phyloP scores from a whole-genome alignment of 2,329 filamentous ascomycete species.

The Fusarium sp. region DNA sequence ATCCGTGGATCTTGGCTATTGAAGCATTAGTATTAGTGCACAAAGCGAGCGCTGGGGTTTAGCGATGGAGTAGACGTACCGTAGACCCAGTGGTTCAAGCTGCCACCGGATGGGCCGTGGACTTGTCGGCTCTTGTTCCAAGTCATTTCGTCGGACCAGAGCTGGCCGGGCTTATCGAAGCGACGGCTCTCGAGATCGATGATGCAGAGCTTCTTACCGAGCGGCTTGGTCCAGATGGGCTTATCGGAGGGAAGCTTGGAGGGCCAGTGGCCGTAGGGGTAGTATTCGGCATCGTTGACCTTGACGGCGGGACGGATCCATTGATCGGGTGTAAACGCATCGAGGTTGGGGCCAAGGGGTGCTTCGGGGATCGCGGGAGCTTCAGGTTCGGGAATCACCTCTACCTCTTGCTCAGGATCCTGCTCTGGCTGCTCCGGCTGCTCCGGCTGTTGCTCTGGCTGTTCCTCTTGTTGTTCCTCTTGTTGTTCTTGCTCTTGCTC shows the following conservation, averaged over 20 bases:
- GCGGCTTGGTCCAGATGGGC: constrained; percentile 46
- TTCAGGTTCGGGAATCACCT: not conserved
- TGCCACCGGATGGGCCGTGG: constrained; percentile 54
- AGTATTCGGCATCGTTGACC: constrained; percentile 44
- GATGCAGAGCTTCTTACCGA: constrained; percentile 57
- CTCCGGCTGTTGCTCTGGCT: not conserved
- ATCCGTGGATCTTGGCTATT: constrained; percentile 57
- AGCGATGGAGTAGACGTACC: constrained; percentile 42
- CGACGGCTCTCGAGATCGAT: constrained; percentile 57
- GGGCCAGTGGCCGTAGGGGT: constrained; percentile 49
- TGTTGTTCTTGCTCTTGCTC: not conserved
- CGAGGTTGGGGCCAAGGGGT: constrained; percentile 1
- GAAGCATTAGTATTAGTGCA: constrained; percentile 33
- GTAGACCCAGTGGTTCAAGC: constrained; percentile 59
- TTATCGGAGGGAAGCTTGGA: constrained; percentile 45
- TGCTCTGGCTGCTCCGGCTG: not conserved
- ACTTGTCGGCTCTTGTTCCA: constrained; percentile 50
- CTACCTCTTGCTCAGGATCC: not conserved
- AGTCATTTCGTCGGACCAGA: constrained; percentile 51
- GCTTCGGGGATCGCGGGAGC: constrained; percentile 6
- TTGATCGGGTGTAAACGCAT: constrained; percentile 21
- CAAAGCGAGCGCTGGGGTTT: not conserved
- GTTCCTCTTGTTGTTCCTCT: not conserved
- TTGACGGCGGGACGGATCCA: constrained; percentile 27
- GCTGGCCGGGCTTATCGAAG: constrained; percentile 50